phyloP scores from a whole-genome alignment of 768 basidiomycete species.

The Dentipellis sp. region DNA sequence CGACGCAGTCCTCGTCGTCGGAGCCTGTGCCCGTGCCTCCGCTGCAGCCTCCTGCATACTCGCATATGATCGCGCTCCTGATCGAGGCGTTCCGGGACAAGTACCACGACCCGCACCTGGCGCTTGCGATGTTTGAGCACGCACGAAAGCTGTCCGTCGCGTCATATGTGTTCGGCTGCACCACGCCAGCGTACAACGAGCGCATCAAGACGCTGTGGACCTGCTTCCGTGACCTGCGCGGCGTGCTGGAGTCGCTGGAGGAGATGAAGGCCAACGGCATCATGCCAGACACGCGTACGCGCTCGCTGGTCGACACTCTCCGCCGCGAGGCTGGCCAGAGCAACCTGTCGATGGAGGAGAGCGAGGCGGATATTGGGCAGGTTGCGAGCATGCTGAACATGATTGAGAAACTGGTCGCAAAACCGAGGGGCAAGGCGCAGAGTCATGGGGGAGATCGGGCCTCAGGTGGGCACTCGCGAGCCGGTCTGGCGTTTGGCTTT shows the following conservation, averaged over 20 bases:
- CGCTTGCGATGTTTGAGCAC: slow-evolving; percentile 75
- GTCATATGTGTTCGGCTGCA: slow-evolving; percentile 86
- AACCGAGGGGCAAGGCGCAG: neutral
- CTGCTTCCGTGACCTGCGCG: slow-evolving; percentile 25
- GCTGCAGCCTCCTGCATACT: slow-evolving; percentile 59
- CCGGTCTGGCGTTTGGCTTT: neutral
- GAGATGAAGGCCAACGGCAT: neutral
- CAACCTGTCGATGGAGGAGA: neutral
- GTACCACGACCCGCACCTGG: slow-evolving; percentile 70
- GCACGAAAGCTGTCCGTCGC: slow-evolving; percentile 65
- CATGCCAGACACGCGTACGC: neutral
- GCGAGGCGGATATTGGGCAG: neutral
- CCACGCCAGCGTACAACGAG: slow-evolving; percentile 82
- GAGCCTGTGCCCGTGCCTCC: slow-evolving; percentile 19
- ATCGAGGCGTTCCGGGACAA: slow-evolving; percentile 74
- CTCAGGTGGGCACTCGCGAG: neutral
- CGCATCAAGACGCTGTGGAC: slow-evolving; percentile 80
- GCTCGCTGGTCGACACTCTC: neutral
- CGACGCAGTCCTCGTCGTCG: slow-evolving; percentile 18
- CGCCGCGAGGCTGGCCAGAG: neutral
- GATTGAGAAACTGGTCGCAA: neutral
- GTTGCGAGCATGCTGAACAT: neutral
- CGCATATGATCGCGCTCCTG: slow-evolving; percentile 65
- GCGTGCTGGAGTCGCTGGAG: neutral
- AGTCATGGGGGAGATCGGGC: neutral